Conservation (phyloP, 768 basidiomycete species). For the Coprinopsis cinerea region DNA sequence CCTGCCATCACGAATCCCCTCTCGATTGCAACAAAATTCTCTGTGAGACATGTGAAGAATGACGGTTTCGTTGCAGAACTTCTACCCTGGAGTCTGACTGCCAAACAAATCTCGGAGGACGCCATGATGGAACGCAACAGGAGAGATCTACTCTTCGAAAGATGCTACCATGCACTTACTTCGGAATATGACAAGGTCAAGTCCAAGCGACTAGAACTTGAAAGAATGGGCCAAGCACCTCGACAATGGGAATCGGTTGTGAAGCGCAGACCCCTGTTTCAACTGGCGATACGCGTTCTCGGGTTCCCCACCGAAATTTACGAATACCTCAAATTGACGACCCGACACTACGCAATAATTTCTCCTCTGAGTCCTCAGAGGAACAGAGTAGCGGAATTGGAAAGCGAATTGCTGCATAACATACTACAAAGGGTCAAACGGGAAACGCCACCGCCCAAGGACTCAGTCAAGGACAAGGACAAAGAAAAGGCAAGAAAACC, state of each 20-base stretch:
- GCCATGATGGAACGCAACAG: slow-evolving; percentile 20
- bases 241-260: not conserved
- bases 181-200: not conserved
- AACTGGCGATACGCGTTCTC: slow-evolving; percentile 37
- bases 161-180: not conserved
- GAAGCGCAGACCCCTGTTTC: slow-evolving; percentile 19
- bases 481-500: no score
- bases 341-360: slow-evolving; percentile 34
- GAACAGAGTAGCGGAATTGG: slow-evolving; percentile 28
- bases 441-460: slow-evolving; percentile 6
- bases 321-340: slow-evolving; percentile 35
- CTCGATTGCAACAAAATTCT: not conserved
- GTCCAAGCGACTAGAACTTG: no score
- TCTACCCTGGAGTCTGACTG: slow-evolving; percentile 40
- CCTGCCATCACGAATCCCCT: slow-evolving; percentile 19
- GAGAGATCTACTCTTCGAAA: not conserved
- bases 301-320: slow-evolving; percentile 43
- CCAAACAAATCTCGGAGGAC: slow-evolving; percentile 22
- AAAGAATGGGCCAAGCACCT: not conserved
- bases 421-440: slow-evolving; percentile 9
- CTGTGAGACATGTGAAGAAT: not conserved
- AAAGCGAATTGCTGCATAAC: slow-evolving; percentile 27
- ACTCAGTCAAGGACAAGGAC: not conserved
- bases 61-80: slow-evolving; percentile 35
- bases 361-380: slow-evolving; percentile 41